Evolutionary conservation across 2,329 filamentous ascomycete species (phyloP).

Genomic region (Lachnellula willkommii): DNA sequence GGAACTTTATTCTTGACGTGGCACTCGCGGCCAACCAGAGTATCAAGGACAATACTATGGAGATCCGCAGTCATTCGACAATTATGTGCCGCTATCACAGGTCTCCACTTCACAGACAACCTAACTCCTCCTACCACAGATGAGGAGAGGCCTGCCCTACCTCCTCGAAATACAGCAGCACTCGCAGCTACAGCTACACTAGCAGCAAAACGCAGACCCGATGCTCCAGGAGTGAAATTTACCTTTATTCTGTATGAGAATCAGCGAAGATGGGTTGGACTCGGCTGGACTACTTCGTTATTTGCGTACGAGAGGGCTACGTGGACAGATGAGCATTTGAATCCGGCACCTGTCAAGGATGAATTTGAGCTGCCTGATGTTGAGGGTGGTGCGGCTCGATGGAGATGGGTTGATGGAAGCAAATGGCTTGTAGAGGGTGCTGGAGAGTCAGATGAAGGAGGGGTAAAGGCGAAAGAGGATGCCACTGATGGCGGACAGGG

Average conservation of each 20-base stretch:
- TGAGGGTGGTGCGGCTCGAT: slow-evolving; percentile 56
- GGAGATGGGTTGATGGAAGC: slow-evolving; percentile 80
- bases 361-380: slow-evolving; percentile 64
- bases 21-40: slow-evolving; percentile 82
- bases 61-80: slow-evolving; percentile 70
- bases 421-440: slow-evolving; percentile 83
- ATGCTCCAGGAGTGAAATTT: slow-evolving; percentile 79
- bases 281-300: slow-evolving; percentile 90
- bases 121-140: slow-evolving; percentile 23
- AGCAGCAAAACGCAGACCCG: slow-evolving; percentile 38
- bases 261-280: slow-evolving; percentile 86
- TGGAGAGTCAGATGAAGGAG: slow-evolving; percentile 44
- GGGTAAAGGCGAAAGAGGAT: slow-evolving; percentile 35
- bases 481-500: slow-evolving; percentile 53
- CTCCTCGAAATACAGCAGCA: slow-evolving; percentile 24
- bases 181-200: slow-evolving; percentile 21
- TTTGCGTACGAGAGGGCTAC: slow-evolving; percentile 84
- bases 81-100: slow-evolving; percentile 68
- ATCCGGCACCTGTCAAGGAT: slow-evolving; percentile 69
- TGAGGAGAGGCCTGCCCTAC: slow-evolving; percentile 29
- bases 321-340: slow-evolving; percentile 96
- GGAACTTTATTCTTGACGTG: slow-evolving; percentile 85
- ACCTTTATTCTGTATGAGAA: slow-evolving; percentile 97
- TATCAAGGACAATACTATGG: slow-evolving; percentile 85
- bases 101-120: slow-evolving; percentile 63